A percentile compares a stretch with the other conserved stretches of the same genome.
These are phyloP conservation scores for Cardamine occulta DNA, from an alignment of 345 rosid species.

Conservation along the genomic window DNA sequence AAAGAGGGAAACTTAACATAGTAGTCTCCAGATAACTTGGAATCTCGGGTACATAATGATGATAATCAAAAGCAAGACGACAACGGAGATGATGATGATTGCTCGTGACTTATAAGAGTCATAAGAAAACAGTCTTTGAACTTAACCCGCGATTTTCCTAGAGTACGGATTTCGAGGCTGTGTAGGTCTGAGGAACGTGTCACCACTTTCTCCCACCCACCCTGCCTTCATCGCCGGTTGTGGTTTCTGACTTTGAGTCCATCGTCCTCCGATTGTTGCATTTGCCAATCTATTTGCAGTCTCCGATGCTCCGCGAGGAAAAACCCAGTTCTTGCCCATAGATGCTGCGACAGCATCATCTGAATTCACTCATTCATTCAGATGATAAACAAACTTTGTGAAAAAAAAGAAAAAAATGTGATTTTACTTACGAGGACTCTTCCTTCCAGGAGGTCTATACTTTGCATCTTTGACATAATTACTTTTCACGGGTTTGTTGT, in stretches of 20 bases:
- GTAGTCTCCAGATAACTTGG: background rate
- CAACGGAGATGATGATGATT: background rate
- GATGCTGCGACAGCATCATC: constrained; percentile 39
- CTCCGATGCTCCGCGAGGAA: constrained; percentile 51
- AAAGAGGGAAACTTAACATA: background rate
- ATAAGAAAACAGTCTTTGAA: background rate
- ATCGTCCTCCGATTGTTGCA: constrained; percentile 52
- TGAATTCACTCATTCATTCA: constrained; percentile 4
- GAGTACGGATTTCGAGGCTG: constrained; percentile 50
- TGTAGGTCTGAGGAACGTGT: constrained; percentile 54
- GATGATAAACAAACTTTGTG: background rate
- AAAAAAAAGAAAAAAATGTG: background rate
- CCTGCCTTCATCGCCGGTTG: constrained; percentile 74
- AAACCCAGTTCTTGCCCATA: constrained; percentile 47
- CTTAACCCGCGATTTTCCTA: constrained; percentile 61
- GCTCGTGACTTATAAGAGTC: background rate
- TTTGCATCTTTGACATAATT: constrained; percentile 51
- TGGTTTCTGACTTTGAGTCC: constrained; percentile 33
- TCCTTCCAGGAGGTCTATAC: constrained; percentile 78
- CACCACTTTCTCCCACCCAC: constrained; percentile 59
- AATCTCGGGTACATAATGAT: constrained; percentile 2
- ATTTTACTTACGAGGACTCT: constrained; percentile 71
- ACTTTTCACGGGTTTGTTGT: constrained; percentile 50
- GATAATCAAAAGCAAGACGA: background rate
- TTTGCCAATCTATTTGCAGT: constrained; percentile 49